phyloP scores from a whole-genome alignment of 83 land plant species.

The Picea abies region DNA sequence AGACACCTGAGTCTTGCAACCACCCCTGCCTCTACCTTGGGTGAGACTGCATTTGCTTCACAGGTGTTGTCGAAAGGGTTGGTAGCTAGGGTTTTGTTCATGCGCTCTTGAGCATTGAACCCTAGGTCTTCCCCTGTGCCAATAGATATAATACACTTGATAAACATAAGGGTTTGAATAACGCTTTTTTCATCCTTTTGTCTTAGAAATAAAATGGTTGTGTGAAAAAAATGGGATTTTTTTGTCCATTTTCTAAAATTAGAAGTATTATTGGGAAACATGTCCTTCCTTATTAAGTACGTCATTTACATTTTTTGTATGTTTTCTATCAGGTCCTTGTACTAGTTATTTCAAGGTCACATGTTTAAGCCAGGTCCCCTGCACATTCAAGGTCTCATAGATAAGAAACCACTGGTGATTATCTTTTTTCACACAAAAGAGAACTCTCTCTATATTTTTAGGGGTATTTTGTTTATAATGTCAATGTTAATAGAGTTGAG shows the following conservation, averaged over 20 bases:
- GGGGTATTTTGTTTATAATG: background rate
- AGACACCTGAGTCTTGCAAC: too few species aligned
- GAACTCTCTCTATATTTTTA: background rate
- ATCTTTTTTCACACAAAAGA: background rate
- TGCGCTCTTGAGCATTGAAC: too few species aligned
- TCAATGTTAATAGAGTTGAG: background rate
- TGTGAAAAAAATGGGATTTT: background rate
- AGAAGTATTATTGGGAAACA: background rate
- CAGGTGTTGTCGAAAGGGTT: too few species aligned
- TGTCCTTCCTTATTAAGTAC: background rate
- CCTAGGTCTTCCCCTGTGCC: too few species aligned
- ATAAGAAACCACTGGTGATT: background rate
- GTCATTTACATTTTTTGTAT: background rate
- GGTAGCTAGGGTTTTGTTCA: too few species aligned
- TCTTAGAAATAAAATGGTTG: background rate
- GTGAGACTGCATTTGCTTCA: too few species aligned
- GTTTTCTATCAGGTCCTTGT: background rate
- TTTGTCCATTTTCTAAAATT: background rate
- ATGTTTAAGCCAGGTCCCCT: conserved; percentile 12
- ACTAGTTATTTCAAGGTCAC: conserved; percentile 23
- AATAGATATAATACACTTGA: too few species aligned
- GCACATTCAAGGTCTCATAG: conserved; percentile 19
- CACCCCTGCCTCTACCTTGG: too few species aligned
- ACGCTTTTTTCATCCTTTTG: background rate
- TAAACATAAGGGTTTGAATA: background rate